Evolutionary conservation across 2,329 filamentous ascomycete genomes (phyloP), one percentile per base, ranked within the genome.

Genomic region (Aspergillus brunneoviolaceus): DNA sequence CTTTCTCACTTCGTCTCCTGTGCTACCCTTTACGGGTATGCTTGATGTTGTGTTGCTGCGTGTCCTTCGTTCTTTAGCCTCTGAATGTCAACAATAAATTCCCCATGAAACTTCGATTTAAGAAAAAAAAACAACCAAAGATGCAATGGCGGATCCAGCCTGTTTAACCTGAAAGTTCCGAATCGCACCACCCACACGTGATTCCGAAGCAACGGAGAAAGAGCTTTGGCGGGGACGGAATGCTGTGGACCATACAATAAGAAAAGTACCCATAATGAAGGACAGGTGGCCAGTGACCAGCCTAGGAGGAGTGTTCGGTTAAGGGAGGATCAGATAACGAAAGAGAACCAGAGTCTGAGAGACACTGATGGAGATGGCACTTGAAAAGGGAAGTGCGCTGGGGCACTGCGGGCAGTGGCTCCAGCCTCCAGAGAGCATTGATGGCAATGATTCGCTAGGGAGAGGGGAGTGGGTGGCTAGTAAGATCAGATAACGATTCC

Each of bases 271-370:
- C 39, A 45, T 45, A 45, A 45, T 45, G 39, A 45, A 45, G 14
- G 39, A 16, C 14, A 45, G 39, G 39, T 45, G 39, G 39, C 39
- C 39, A 45, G 39, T 45, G 39, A 33, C 27, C 31, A 31, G 53
- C 16, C 21, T 33, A 29, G 47, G 29, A 54, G 55, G 51, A 49
- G 51, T 49, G 64, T 66, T 61, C 62, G 59, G 59, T 58, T 62
- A 62, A 31, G 42, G 27, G 27, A 61, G 50, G 66, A 68, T 68
- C 66, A 64, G 66, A 68, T 68, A 68, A 68, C 60, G 49, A 57
- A 49, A 31, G 29, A 31, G 62, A 31, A 52, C 55, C 60, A 55
- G 27, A 45, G 39, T 49, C 42, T 49, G 12, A 45, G 39, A 45
- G 39, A 47, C 53, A 47, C 19, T 33, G 45, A 55, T 45, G 53